Conservation (phyloP, 345 rosid species). For the Odontarrhena argentea region DNA sequence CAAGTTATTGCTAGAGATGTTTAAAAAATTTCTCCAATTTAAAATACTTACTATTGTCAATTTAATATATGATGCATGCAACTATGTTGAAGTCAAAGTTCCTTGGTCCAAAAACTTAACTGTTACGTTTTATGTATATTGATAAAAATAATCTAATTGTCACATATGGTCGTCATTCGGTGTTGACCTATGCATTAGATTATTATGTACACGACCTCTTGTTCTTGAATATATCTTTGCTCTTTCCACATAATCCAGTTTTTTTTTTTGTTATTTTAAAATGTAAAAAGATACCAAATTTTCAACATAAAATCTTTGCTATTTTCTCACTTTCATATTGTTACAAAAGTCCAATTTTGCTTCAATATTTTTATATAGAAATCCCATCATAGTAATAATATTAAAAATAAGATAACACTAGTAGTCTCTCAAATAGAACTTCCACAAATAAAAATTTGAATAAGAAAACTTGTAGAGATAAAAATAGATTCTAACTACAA, state of each 20-base stretch:
- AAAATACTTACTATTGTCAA: too few relatives aligned
- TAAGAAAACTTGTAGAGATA: background rate
- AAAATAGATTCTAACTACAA: slow-evolving; percentile 32
- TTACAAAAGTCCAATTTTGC: slow-evolving; percentile 18
- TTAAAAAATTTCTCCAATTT: too few relatives aligned
- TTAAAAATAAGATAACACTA: background rate
- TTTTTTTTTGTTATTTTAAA: background rate
- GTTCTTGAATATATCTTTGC: slow-evolving; percentile 21
- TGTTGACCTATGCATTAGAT: slow-evolving; percentile 17
- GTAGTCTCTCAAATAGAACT: slow-evolving; percentile 20
- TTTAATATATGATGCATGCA: background rate
- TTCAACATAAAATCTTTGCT: slow-evolving; percentile 8
- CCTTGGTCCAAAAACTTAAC: slow-evolving; percentile 5
- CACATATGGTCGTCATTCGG: slow-evolving; percentile 19
- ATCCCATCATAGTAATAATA: background rate
- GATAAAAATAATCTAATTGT: background rate
- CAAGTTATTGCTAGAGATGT: too few relatives aligned
- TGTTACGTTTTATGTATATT: slow-evolving; percentile 19
- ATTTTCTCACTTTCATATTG: slow-evolving; percentile 15
- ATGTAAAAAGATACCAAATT: background rate
- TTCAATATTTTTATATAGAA: background rate
- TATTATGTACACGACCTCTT: background rate
- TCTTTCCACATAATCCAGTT: slow-evolving; percentile 15
- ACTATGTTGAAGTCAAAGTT: slow-evolving; percentile 17
- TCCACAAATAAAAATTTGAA: background rate